A percentile compares a stretch with the other conserved stretches of the same genome.
Conservation (phyloP, 139 green algal genomes). For the Yamagishiella unicocca region DNA sequence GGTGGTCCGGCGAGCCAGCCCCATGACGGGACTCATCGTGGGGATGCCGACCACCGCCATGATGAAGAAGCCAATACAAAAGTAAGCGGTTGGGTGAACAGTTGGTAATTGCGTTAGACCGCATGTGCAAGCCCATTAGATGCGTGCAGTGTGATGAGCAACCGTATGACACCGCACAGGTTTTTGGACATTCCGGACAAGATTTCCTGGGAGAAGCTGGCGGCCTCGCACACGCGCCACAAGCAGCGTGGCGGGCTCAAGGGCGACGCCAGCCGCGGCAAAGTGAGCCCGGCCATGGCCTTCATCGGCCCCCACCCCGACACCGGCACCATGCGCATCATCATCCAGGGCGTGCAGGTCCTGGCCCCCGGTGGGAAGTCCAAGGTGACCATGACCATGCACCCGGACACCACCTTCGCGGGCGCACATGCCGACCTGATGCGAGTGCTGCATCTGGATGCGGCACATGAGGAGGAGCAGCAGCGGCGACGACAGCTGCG, state of each 20-base stretch:
- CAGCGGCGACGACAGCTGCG: no score
- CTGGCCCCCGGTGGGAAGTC: neutral
- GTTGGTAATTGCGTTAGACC: neutral
- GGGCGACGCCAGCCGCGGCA: neutral
- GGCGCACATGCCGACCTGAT: conserved; percentile 35
- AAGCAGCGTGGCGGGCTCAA: conserved; percentile 26
- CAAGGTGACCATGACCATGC: conserved; percentile 5
- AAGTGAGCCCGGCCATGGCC: neutral
- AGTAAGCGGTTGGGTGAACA: neutral
- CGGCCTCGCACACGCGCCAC: neutral
- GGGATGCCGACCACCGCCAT: conserved; percentile 7
- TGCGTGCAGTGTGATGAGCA: neutral
- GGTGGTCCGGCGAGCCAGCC: neutral
- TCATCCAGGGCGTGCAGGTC: conserved; percentile 15
- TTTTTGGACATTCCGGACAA: conserved; percentile 8
- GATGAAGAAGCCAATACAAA: conserved; percentile 5
- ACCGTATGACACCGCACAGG: neutral
- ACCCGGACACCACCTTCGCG: conserved; percentile 32
- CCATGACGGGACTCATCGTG: conserved; percentile 15
- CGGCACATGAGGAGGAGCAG: neutral
- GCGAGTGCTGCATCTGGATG: conserved; percentile 19
- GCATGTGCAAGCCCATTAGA: neutral
- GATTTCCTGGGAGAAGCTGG: conserved; percentile 5
- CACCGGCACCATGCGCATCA: conserved; percentile 36
- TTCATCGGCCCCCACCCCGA: conserved; percentile 43